Evolutionary conservation across 805 yeast genomes (phyloP), one percentile per base, ranked within the genome.

Genomic region (Clavispora vitiphila): DNA sequence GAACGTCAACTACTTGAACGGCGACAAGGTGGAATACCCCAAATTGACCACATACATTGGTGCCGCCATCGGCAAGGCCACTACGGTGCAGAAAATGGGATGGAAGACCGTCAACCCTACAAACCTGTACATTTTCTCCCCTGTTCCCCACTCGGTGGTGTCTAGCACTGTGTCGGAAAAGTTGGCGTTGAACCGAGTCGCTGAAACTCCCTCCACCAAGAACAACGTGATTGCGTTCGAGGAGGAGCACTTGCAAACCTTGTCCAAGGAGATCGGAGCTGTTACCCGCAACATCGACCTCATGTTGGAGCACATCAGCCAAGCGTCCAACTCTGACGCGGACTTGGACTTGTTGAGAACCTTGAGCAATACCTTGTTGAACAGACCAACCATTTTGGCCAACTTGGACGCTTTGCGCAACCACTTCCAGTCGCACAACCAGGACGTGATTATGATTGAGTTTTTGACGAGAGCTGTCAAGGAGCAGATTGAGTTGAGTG

Each of bases 401-500:
- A 71, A 77, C 48, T 54, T 71, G 48, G 78, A 75, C 35, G 72
- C 72, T 38, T 70, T 84, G 54, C 78, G 77, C 57, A 64, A 71
- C 49, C 73, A 80, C 47, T 80, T 86, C 72, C 79, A 78, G 58
- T 72, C 77, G 27, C 89, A 86, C 60, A 71, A 82, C 58, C 88
- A 86, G 62, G 96, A 88, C 55, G 80, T 87, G 34, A 72, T 85
- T 47, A 78, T 87, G 80, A 76, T 88, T 48, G 91, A 86, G 59
- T 85, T 83, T 59, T 74, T 88, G 64, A 83, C 95, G 43, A 80
- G 83, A 51, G 85, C 93, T 41, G 80, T 88, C 54, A 86, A 84
- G 68, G 84, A 88, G 49, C 96, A 88, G 68, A 74, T 86, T 49
- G 90, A 84, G 60, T 72, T 84, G 57, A 79, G 88, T 55, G 80